Evolutionary conservation across 345 rosid genomes (phyloP).

Genomic region (Arabis hirsuta): DNA sequence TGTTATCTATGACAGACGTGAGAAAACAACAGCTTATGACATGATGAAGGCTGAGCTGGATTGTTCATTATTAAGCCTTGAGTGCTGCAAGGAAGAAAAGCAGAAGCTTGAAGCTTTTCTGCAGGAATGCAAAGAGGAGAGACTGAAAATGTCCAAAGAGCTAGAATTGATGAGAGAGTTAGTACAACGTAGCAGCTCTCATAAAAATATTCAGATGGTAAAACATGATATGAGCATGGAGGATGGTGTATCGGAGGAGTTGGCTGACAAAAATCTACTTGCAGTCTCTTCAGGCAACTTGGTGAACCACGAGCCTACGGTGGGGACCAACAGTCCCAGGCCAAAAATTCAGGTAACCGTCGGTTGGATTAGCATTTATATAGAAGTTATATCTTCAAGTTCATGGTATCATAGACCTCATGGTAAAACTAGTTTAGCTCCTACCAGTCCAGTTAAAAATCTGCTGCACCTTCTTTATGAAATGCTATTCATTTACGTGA

Average conservation of each 20-base stretch:
- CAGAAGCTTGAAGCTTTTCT: slow-evolving; percentile 71
- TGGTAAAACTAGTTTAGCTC: slow-evolving; percentile 13
- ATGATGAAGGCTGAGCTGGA: slow-evolving; percentile 92
- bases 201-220: slow-evolving; percentile 39
- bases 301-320: slow-evolving; percentile 34
- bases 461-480: slow-evolving; percentile 18
- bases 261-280: slow-evolving; percentile 27
- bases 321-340: slow-evolving; percentile 32
- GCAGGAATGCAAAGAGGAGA: slow-evolving; percentile 66
- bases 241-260: slow-evolving; percentile 38
- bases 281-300: slow-evolving; percentile 29
- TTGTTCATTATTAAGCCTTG: slow-evolving; percentile 89
- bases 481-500: slow-evolving; percentile 5
- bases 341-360: slow-evolving; percentile 34
- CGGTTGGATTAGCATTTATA: slow-evolving; percentile 13
- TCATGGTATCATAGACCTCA: slow-evolving; percentile 24
- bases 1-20: slow-evolving; percentile 70
- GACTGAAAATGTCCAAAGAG: slow-evolving; percentile 59
- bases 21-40: slow-evolving; percentile 70
- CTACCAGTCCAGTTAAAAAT: not conserved
- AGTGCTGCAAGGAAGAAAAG: slow-evolving; percentile 98
- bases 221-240: slow-evolving; percentile 38
- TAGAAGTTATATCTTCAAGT: slow-evolving; percentile 1
- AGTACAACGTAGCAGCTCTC: slow-evolving; percentile 47
- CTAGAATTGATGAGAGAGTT: slow-evolving; percentile 55